phyloP scores from a whole-genome alignment of 495 filamentous ascomycete species.

The Entonaema liquescens region DNA sequence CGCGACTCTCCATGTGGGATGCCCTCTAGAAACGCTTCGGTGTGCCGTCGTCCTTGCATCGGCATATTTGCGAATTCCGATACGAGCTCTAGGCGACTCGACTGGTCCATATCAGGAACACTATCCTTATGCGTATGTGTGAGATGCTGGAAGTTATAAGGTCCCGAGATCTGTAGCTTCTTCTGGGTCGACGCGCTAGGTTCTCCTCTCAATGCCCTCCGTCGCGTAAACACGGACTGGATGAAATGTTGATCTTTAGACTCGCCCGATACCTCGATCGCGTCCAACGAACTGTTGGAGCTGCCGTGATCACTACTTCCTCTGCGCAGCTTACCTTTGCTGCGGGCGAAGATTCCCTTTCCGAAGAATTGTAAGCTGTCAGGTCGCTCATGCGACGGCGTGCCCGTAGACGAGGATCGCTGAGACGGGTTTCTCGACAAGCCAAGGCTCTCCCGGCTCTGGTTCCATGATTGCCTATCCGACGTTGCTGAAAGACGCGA shows the following conservation, averaged over 20 bases:
- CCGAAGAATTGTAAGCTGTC: constrained; percentile 65
- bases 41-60: constrained; percentile 71
- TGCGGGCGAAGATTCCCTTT: constrained; percentile 58
- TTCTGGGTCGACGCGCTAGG: constrained; percentile 43
- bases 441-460: constrained; percentile 48
- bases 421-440: constrained; percentile 61
- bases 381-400: constrained; percentile 58
- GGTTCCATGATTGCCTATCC: constrained; percentile 56
- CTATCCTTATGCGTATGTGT: constrained; percentile 76
- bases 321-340: constrained; percentile 52
- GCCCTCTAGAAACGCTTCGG: constrained; percentile 64
- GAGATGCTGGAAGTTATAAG: constrained; percentile 89
- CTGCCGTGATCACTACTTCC: constrained; percentile 54
- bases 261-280: constrained; percentile 45
- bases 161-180: constrained; percentile 73
- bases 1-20: constrained; percentile 72
- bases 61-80: constrained; percentile 67
- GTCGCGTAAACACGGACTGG: constrained; percentile 54
- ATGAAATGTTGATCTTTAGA: constrained; percentile 52
- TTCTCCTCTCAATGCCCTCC: constrained; percentile 49
- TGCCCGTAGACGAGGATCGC: constrained; percentile 54
- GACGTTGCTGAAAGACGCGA: constrained; percentile 54
- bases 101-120: constrained; percentile 64
- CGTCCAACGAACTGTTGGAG: constrained; percentile 50
- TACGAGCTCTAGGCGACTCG: constrained; percentile 68